A percentile compares a stretch with the other conserved stretches of the same genome.
Conservation (phyloP, 495 filamentous ascomycete genomes). For the Penicillium crystallinum region DNA sequence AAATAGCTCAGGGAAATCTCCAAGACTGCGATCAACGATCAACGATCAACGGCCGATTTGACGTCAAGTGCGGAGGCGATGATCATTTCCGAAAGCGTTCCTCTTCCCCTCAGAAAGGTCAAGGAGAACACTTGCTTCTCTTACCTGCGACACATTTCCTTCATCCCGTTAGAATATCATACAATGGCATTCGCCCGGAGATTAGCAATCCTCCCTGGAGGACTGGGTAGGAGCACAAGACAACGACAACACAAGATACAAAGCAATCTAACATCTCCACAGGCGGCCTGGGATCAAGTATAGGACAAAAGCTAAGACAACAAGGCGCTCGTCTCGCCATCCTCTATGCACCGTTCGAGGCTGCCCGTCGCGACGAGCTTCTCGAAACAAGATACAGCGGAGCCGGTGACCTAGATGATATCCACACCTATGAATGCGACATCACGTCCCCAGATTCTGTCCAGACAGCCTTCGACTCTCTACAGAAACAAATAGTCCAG, state of each 20-base stretch:
- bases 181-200: constrained; percentile 32
- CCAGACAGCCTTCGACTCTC: constrained; percentile 23
- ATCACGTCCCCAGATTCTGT: constrained; percentile 37
- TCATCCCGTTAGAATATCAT: background rate
- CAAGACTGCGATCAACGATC: too few species aligned
- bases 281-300: constrained; percentile 39
- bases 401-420: constrained; percentile 10
- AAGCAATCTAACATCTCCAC: constrained; percentile 1
- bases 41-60: background rate
- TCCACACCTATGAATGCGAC: constrained; percentile 39
- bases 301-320: constrained; percentile 32
- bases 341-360: constrained; percentile 40
- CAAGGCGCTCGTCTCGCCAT: constrained; percentile 36
- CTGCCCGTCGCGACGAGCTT: constrained; percentile 30
- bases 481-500: constrained; percentile 18
- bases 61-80: background rate
- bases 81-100: constrained; percentile 3
- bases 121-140: too few species aligned
- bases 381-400: constrained; percentile 28
- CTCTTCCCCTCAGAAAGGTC: background rate
- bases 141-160: background rate
- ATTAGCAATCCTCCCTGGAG: constrained; percentile 37
- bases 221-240: constrained; percentile 28
- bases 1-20: too few species aligned
- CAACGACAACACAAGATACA: background rate